phyloP scores from a whole-genome alignment of 208 protist species.

The Wallacemonas sp. region DNA sequence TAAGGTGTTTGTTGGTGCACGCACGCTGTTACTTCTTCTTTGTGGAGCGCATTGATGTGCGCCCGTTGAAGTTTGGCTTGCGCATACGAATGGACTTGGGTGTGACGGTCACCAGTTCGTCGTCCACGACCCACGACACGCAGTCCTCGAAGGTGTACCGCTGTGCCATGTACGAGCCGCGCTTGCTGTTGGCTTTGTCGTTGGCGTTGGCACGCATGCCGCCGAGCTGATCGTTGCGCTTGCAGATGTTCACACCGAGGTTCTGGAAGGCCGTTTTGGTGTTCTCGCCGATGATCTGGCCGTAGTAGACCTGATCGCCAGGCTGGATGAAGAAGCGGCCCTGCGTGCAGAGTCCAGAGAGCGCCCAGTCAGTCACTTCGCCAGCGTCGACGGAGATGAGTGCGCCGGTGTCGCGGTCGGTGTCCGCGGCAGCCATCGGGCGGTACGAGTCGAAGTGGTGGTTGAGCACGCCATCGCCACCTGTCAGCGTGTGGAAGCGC shows the following conservation, averaged over 20 bases:
- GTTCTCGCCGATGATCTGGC: slow-evolving; percentile 92
- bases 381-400: slow-evolving; percentile 87
- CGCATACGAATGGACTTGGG: slow-evolving; percentile 92
- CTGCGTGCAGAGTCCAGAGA: slow-evolving; percentile 69
- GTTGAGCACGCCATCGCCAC: slow-evolving; percentile 86
- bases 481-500: slow-evolving; percentile 83
- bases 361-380: slow-evolving; percentile 85
- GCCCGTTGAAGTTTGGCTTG: slow-evolving; percentile 88
- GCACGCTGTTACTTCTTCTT: slow-evolving; percentile 41
- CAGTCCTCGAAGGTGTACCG: slow-evolving; percentile 87
- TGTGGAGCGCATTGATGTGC: slow-evolving; percentile 81
- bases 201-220: slow-evolving; percentile 90
- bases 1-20: background rate
- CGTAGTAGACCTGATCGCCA: slow-evolving; percentile 87
- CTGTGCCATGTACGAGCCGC: slow-evolving; percentile 51
- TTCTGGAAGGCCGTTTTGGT: slow-evolving; percentile 87
- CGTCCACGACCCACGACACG: slow-evolving; percentile 85
- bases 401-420: slow-evolving; percentile 79
- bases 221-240: slow-evolving; percentile 90
- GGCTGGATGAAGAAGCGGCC: slow-evolving; percentile 89
- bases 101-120: slow-evolving; percentile 91
- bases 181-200: slow-evolving; percentile 79
- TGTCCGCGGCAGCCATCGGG: slow-evolving; percentile 62
- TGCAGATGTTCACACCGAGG: slow-evolving; percentile 88
- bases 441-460: slow-evolving; percentile 89